Conservation (phyloP, 352 stramenopile genomes). For the Phytophthora cajani region DNA sequence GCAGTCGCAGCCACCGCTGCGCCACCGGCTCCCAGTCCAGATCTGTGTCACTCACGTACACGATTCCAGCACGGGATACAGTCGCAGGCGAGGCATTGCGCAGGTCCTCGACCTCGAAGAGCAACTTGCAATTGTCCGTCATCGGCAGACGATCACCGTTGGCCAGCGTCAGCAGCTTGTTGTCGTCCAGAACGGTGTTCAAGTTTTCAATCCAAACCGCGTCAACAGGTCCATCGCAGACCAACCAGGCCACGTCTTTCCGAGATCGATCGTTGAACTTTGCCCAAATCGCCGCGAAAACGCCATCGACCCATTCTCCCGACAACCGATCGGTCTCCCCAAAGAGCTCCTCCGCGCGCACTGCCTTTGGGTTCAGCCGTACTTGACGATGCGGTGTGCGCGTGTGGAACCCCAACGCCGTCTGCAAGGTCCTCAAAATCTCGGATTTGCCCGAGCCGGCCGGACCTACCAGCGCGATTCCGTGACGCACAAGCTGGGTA, state of each 20-base stretch:
- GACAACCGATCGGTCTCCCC: slow-evolving; percentile 81
- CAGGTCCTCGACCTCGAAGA: slow-evolving; percentile 95
- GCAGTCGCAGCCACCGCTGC: slow-evolving; percentile 63
- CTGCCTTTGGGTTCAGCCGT: slow-evolving; percentile 85
- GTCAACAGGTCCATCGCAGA: slow-evolving; percentile 94
- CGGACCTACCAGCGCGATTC: slow-evolving; percentile 90
- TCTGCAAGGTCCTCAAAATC: slow-evolving; percentile 73
- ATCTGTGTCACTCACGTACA: slow-evolving; percentile 90
- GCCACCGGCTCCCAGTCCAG: slow-evolving; percentile 80
- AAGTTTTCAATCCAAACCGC: slow-evolving; percentile 96
- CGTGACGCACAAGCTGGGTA: slow-evolving; percentile 92
- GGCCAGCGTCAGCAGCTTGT: slow-evolving; percentile 93
- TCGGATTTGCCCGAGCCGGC: slow-evolving; percentile 84
- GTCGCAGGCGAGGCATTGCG: slow-evolving; percentile 92
- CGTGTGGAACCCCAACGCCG: slow-evolving; percentile 62
- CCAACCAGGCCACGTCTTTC: slow-evolving; percentile 90
- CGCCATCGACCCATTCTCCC: slow-evolving; percentile 76
- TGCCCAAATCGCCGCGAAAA: slow-evolving; percentile 86
- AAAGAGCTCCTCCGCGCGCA: slow-evolving; percentile 84
- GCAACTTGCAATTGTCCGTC: slow-evolving; percentile 88
- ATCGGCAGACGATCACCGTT: slow-evolving; percentile 94
- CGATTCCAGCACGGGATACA: slow-evolving; percentile 90
- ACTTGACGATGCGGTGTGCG: slow-evolving; percentile 78
- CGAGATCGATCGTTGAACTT: slow-evolving; percentile 89
- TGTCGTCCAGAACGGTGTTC: slow-evolving; percentile 95